These are phyloP conservation scores for Claviceps sorghi DNA, from an alignment of 2,329 filamentous ascomycete species.

Conservation along the genomic window DNA sequence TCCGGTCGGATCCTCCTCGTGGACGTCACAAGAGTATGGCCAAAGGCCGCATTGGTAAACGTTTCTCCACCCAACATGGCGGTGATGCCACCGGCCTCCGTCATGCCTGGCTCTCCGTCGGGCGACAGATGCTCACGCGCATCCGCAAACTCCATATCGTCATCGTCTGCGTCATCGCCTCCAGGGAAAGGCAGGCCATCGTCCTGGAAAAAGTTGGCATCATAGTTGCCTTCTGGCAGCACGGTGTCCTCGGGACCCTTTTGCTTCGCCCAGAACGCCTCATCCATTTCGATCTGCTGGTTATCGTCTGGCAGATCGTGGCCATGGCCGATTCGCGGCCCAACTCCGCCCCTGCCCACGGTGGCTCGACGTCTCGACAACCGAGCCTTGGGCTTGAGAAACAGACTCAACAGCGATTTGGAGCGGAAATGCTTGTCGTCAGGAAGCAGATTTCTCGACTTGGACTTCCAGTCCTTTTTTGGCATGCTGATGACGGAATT, in stretches of 20 bases:
- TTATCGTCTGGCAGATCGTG: conserved; percentile 32
- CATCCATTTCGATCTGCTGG: conserved; percentile 69
- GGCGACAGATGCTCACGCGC: conserved; percentile 68
- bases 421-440: conserved; percentile 99
- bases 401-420: conserved; percentile 72
- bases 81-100: conserved; percentile 33
- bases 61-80: conserved; percentile 37
- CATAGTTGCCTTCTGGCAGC: conserved; percentile 63
- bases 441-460: conserved; percentile 79
- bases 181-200: conserved; percentile 55
- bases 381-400: conserved; percentile 85
- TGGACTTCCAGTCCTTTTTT: conserved; percentile 92
- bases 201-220: conserved; percentile 95
- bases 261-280: conserved; percentile 82
- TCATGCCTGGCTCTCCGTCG: conserved; percentile 33
- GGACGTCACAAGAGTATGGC: conserved; percentile 53
- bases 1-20: conserved; percentile 49
- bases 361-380: conserved; percentile 50
- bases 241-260: conserved; percentile 48
- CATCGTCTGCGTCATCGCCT: conserved; percentile 46
- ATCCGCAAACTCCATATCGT: conserved; percentile 63
- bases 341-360: conserved; percentile 24
- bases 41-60: conserved; percentile 37
- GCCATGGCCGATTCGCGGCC: conserved; percentile 28
- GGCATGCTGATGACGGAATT: conserved; percentile 73